Evolutionary conservation across 179 eudicot genomes (phyloP).

Genomic region (Camellia oleifera): DNA sequence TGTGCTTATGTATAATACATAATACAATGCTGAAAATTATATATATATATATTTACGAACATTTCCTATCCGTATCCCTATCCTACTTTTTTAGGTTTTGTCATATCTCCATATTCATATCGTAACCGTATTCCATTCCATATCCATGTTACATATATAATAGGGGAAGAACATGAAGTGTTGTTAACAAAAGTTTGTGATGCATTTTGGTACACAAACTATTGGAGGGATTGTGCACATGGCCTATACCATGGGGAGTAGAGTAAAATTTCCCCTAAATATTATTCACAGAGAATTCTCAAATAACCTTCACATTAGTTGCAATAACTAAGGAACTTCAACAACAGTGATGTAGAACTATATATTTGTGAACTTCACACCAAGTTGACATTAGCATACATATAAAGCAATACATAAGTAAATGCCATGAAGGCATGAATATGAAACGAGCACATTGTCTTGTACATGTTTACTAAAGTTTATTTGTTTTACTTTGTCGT

Average conservation of each 20-base stretch:
- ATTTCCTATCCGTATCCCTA: too few relatives aligned
- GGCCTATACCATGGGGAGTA: background rate
- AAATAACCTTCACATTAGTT: background rate
- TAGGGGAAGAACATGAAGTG: too few relatives aligned
- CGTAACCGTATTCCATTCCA: too few relatives aligned
- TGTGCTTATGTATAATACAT: too few relatives aligned
- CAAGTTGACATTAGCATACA: background rate
- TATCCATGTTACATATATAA: too few relatives aligned
- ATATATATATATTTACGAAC: too few relatives aligned
- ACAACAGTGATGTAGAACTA: background rate
- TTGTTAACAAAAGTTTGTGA: background rate
- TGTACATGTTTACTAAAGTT: background rate
- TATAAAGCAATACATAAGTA: background rate
- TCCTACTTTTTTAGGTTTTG: too few relatives aligned
- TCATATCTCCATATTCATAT: too few relatives aligned
- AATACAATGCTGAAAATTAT: too few relatives aligned
- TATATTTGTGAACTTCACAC: background rate
- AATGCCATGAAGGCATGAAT: background rate
- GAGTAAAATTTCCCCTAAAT: background rate
- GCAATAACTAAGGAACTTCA: slow-evolving; percentile 3
- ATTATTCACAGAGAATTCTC: too few relatives aligned
- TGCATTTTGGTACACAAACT: background rate
- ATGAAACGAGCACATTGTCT: background rate
- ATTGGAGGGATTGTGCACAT: too few relatives aligned
- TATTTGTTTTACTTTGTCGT: background rate